Conservation (phyloP, 495 filamentous ascomycete species). For the Collariella sp. region DNA sequence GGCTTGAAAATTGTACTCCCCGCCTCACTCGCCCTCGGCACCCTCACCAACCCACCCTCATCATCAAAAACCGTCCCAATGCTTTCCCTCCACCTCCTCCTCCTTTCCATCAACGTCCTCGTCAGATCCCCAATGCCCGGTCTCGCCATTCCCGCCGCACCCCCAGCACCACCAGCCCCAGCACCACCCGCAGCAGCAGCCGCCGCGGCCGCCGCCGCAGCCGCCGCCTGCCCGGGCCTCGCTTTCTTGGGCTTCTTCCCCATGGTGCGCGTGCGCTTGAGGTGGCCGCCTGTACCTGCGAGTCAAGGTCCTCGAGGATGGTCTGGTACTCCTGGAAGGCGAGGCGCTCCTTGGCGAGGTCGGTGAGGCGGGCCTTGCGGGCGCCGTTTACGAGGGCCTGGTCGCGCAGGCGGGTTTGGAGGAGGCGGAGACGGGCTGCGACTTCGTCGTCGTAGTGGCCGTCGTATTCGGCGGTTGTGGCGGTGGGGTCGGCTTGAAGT, state of each 20-base stretch:
- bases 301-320: conserved; percentile 93
- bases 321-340: conserved; percentile 92
- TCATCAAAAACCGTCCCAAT: conserved; percentile 83
- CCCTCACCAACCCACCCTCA: conserved; percentile 40
- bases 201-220: conserved; percentile 46
- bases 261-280: conserved; percentile 91
- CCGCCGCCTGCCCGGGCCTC: conserved; percentile 64
- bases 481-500: conserved; percentile 24
- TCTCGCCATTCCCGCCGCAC: conserved; percentile 49
- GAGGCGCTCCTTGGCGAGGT: conserved; percentile 82
- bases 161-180: background rate
- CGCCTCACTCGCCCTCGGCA: conserved; percentile 36
- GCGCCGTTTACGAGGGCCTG: conserved; percentile 81
- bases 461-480: conserved; percentile 57
- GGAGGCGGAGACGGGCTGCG: conserved; percentile 72
- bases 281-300: conserved; percentile 86
- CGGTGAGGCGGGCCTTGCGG: conserved; percentile 73
- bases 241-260: conserved; percentile 89
- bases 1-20: conserved; percentile 55
- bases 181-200: conserved; percentile 38
- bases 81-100: conserved; percentile 74
- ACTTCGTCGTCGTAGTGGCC: conserved; percentile 91
- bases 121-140: conserved; percentile 89
- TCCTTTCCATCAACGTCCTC: conserved; percentile 78
- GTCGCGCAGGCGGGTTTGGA: conserved; percentile 74